These are phyloP conservation scores for Leptodontidium sp. DNA, from an alignment of 2,329 filamentous ascomycete species.

Conservation along the genomic window DNA sequence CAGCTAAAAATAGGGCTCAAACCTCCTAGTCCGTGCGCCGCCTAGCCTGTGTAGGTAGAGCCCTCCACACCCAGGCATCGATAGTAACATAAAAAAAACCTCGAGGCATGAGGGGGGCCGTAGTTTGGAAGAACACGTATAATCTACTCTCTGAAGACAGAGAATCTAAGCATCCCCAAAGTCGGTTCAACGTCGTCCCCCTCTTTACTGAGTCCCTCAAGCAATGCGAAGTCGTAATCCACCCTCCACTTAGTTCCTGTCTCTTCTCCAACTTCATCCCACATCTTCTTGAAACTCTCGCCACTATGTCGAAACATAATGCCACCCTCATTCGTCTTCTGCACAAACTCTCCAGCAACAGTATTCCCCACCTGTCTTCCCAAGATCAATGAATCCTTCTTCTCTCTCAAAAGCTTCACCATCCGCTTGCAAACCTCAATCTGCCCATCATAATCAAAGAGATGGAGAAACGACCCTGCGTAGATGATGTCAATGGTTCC, in stretches of 20 bases:
- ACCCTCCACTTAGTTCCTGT: constrained; percentile 44
- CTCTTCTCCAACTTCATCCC: constrained; percentile 34
- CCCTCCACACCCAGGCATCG: too few relatives aligned
- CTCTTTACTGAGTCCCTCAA: neutral
- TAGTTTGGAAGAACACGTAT: too few relatives aligned
- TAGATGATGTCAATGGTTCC: constrained; percentile 41
- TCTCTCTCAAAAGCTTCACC: constrained; percentile 34
- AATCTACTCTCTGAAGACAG: neutral
- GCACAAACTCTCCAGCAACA: constrained; percentile 15
- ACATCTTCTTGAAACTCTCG: constrained; percentile 37
- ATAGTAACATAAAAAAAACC: too few relatives aligned
- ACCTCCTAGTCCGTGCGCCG: too few relatives aligned
- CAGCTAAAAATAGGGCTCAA: too few relatives aligned
- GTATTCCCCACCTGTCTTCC: constrained; percentile 32
- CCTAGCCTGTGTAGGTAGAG: too few relatives aligned
- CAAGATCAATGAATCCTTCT: constrained; percentile 27
- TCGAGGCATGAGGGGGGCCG: too few relatives aligned
- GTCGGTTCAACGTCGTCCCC: neutral
- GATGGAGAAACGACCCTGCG: constrained; percentile 32
- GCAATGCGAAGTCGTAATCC: neutral
- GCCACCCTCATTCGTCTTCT: constrained; percentile 14
- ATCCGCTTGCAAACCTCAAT: constrained; percentile 25
- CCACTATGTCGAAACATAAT: constrained; percentile 33
- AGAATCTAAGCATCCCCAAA: neutral
- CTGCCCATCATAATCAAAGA: constrained; percentile 48